A percentile compares a stretch with the other conserved stretches of the same genome.
These are phyloP conservation scores for Geotrichum ghanense DNA, from an alignment of 805 yeast species.

Conservation along the genomic window DNA sequence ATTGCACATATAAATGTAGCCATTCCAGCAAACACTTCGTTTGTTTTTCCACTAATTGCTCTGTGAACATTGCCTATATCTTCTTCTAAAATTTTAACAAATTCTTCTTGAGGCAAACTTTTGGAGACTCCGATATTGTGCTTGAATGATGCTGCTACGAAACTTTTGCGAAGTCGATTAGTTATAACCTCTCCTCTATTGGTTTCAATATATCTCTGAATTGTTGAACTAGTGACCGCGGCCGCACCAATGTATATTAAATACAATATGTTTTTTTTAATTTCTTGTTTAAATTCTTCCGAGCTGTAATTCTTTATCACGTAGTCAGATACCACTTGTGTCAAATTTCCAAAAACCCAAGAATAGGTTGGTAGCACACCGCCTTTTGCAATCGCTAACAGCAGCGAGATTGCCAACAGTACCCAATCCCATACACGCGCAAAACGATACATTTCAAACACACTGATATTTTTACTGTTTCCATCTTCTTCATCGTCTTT, in stretches of 20 bases:
- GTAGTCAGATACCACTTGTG: slow-evolving; percentile 8
- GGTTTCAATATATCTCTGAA: slow-evolving; percentile 16
- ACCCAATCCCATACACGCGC: slow-evolving; percentile 22
- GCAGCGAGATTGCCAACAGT: slow-evolving; percentile 23
- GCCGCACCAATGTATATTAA: slow-evolving; percentile 12
- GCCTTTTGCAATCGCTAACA: slow-evolving; percentile 15
- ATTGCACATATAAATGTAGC: slow-evolving; percentile 17
- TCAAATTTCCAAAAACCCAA: slow-evolving; percentile 10
- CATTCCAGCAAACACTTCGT: slow-evolving; percentile 14
- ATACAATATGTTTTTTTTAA: slow-evolving; percentile 5
- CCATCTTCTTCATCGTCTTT: too few species aligned
- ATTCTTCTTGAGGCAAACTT: slow-evolving; percentile 19
- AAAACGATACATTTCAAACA: slow-evolving; percentile 25
- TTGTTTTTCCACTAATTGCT: slow-evolving; percentile 19
- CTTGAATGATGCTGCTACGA: slow-evolving; percentile 15
- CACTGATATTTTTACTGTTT: too few species aligned
- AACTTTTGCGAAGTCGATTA: slow-evolving; percentile 16
- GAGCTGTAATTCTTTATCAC: background rate
- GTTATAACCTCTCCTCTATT: slow-evolving; percentile 21
- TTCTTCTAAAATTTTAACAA: slow-evolving; percentile 18
- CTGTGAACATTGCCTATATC: slow-evolving; percentile 19
- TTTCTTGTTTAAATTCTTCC: slow-evolving; percentile 5
- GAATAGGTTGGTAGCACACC: slow-evolving; percentile 8
- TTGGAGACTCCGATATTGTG: slow-evolving; percentile 20
- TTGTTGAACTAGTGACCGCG: slow-evolving; percentile 10